Base-by-base conservation (phyloP, 2,329 filamentous ascomycete species). In the Xylariaceae sp. region DNA sequence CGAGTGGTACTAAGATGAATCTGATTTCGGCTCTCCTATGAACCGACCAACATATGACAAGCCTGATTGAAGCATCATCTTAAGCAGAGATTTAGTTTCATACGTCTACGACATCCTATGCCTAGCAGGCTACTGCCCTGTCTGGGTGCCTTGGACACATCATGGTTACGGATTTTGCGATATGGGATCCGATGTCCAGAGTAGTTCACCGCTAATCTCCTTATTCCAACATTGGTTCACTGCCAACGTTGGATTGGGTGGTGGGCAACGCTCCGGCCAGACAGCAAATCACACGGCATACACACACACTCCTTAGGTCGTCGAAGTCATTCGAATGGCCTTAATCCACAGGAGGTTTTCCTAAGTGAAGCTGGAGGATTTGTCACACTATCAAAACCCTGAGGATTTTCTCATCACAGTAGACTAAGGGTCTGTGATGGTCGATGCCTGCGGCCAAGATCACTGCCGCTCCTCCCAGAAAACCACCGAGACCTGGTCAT, bases 131-230 rank as follows among this genome's bases (percentile, higher is more conserved):
- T 71, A 69, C 65, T 62, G 66, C 69, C 66, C 67, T 51, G 63
- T 48, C 50, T 59, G 66, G 67, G 72, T 68, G 71, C 66, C 69
- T 79, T 79, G 75, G 75, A 79, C 72, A 78, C 68, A 72, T 76
- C 64, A 78, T 77, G 70, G 63, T 78, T 78, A 78, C 68, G 68
- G 64, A 69, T 76, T 75, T 76, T 76, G 73, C 71, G 68, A 72
- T 73, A 73, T 68, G 64, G 50, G 43, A 44, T 50, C 49, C 46
- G 48, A 44, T 39, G 49, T 54, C 45, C 45, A 40, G 44, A 50
- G 44, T 38, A 43, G 37, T 44, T 44, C 43, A 33, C 48, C 47
- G 44, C 42, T 45, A 42, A 48, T 43, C 45, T 42, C 43, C 43
- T 42, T 38, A 37, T 47, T 32, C 30, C 43, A 48, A 47, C 45